These are phyloP conservation scores for Theobroma cacao DNA, from an alignment of 345 rosid species.

Conservation along the genomic window DNA sequence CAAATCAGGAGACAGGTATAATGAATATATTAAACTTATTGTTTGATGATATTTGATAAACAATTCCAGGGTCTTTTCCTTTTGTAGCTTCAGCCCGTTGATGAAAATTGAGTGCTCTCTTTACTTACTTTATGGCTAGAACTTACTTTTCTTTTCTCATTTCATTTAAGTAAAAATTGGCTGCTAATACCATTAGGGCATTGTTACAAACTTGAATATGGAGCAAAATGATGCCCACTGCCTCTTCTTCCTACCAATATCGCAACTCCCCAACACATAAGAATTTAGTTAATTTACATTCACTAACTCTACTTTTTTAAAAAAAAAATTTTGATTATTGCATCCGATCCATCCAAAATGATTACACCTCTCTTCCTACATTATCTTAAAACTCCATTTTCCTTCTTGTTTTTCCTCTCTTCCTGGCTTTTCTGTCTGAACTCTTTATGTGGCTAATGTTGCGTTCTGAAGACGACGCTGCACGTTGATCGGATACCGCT, in stretches of 20 bases:
- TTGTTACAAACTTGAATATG: constrained; percentile 11
- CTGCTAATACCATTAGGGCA: constrained; percentile 3
- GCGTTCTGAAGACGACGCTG: constrained; percentile 33
- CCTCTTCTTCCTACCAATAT: background rate
- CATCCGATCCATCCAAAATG: background rate
- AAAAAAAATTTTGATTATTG: constrained; percentile 5
- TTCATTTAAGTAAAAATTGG: background rate
- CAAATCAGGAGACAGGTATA: background rate
- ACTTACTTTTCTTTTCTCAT: background rate
- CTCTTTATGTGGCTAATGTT: constrained; percentile 18
- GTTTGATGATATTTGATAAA: background rate
- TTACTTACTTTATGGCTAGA: background rate
- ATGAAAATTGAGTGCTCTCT: too few relatives aligned
- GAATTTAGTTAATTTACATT: constrained; percentile 22
- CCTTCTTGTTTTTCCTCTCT: background rate
- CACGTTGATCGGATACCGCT: constrained; percentile 79
- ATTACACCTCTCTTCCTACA: constrained; percentile 10
- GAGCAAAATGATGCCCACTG: background rate
- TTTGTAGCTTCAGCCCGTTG: too few relatives aligned
- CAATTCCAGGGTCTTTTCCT: background rate
- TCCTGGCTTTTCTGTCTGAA: background rate
- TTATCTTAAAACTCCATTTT: background rate
- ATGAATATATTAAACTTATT: background rate
- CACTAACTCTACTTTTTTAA: constrained; percentile 5
- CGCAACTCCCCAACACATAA: background rate